Percentiles rank a stretch among this genome's conserved stretches.
phyloP scores from a whole-genome alignment of 2,329 filamentous ascomycete species.

The Blastomyces parvus region DNA sequence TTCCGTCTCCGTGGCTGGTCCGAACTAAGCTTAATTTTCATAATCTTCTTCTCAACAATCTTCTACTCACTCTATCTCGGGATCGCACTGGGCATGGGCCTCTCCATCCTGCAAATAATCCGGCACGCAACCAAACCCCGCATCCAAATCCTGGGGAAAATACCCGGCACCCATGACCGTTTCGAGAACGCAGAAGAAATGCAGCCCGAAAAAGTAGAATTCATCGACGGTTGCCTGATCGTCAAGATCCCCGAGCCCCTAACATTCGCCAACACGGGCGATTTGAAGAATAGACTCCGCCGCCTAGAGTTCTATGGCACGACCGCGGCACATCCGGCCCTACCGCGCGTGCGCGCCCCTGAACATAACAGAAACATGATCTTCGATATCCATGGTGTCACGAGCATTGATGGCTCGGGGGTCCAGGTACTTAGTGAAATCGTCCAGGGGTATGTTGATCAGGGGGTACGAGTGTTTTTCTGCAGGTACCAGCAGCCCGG shows the following conservation, averaged over 20 bases:
- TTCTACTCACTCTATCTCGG: slow-evolving; percentile 91
- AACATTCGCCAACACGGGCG: slow-evolving; percentile 93
- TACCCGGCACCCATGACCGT: slow-evolving; percentile 63
- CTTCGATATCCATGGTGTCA: slow-evolving; percentile 97
- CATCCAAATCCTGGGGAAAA: slow-evolving; percentile 89
- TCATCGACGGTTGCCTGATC: slow-evolving; percentile 84
- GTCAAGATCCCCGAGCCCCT: slow-evolving; percentile 96
- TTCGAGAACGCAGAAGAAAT: slow-evolving; percentile 81
- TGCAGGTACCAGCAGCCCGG: slow-evolving; percentile 45
- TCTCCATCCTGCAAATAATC: slow-evolving; percentile 83
- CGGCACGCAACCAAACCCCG: slow-evolving; percentile 82
- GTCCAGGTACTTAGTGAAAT: slow-evolving; percentile 89
- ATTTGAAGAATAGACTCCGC: slow-evolving; percentile 72
- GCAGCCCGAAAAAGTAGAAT: slow-evolving; percentile 65
- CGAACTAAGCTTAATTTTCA: slow-evolving; percentile 74
- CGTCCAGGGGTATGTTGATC: slow-evolving; percentile 65
- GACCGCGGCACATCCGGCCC: slow-evolving; percentile 68
- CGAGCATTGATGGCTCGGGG: slow-evolving; percentile 83
- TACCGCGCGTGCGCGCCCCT: slow-evolving; percentile 66
- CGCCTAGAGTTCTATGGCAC: slow-evolving; percentile 89
- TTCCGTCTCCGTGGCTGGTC: slow-evolving; percentile 72
- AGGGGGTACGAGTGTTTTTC: slow-evolving; percentile 53
- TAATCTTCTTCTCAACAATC: slow-evolving; percentile 85
- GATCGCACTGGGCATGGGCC: slow-evolving; percentile 84
- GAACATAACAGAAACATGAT: slow-evolving; percentile 86